phyloP scores from a whole-genome alignment of 257 asterid genomes.

The Jacaranda copaia region DNA sequence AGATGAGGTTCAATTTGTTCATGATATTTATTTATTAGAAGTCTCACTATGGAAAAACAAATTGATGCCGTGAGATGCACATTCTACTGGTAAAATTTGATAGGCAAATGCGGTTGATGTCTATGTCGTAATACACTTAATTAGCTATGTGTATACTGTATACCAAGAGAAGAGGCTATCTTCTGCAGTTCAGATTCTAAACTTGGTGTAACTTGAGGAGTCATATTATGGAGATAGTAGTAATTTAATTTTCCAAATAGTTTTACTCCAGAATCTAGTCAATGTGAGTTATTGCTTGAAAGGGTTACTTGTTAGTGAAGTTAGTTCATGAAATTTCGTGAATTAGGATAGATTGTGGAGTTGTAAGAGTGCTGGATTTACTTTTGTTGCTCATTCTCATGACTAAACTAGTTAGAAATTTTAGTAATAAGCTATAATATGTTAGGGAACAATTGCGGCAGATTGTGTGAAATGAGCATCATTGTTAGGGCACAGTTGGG shows the following conservation, averaged over 20 bases:
- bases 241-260: neutral
- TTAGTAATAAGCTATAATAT: no score
- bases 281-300: neutral
- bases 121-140: conserved; percentile 3
- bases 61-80: neutral
- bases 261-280: neutral
- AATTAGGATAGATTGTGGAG: no score
- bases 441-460: no score
- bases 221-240: neutral
- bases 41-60: neutral
- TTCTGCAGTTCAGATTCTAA: neutral
- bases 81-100: neutral
- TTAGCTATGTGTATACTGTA: neutral
- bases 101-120: neutral
- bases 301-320: neutral
- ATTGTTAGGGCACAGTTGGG: no score
- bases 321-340: no score
- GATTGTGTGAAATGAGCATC: no score
- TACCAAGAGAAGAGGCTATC: neutral
- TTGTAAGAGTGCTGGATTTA: no score
- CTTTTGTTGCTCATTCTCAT: no score
- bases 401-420: no score
- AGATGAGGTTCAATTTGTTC: neutral
- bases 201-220: neutral
- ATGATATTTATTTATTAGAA: neutral